Percentiles rank a stretch among this genome's conserved stretches.
These are phyloP conservation scores for Claviceps sp. DNA, from an alignment of 2,329 filamentous ascomycete species.

Conservation along the genomic window DNA sequence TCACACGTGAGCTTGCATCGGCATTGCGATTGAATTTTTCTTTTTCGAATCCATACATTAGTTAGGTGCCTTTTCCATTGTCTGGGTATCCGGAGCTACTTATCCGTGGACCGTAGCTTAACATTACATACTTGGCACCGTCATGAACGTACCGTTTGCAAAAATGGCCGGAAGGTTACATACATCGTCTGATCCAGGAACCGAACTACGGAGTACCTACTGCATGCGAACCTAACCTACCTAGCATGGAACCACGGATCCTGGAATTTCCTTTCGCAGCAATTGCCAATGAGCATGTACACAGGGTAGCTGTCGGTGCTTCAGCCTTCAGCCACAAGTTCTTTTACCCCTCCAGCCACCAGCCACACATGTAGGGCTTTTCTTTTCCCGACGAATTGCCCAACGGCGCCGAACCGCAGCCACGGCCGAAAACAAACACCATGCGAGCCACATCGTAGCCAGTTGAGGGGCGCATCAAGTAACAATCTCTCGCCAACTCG, in stretches of 20 bases:
- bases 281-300: no score
- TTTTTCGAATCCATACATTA: no score
- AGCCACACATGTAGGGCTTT: not conserved
- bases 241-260: no score
- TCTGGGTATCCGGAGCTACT: not conserved
- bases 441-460: slow-evolving; percentile 1
- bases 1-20: not conserved
- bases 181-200: not conserved
- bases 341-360: not conserved
- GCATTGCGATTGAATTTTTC: not conserved
- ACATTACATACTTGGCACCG: not conserved
- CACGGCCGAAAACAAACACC: not conserved
- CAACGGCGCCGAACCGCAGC: slow-evolving; percentile 2
- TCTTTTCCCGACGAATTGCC: not conserved
- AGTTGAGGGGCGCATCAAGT: not conserved
- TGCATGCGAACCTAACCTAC: no score
- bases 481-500: not conserved
- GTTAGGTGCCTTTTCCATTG: no score
- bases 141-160: not conserved
- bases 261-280: not conserved
- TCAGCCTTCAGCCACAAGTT: not conserved
- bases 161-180: no score
- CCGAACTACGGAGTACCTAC: not conserved
- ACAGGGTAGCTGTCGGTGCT: not conserved
- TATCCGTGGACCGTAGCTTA: not conserved